Base-by-base conservation (phyloP, 352 stramenopile species). In the Phytopythium aichiense region DNA sequence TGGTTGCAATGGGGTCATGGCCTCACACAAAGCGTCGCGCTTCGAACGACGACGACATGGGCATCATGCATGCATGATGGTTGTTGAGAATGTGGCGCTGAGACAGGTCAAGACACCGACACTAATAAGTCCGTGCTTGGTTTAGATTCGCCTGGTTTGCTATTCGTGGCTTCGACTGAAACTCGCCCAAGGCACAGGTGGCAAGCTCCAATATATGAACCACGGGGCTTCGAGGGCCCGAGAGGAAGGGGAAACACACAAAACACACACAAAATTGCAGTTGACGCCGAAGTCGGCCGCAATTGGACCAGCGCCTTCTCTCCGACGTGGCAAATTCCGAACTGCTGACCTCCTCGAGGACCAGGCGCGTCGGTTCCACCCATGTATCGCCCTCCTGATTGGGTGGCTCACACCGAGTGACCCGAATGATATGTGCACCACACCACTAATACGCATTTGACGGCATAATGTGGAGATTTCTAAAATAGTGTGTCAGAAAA, bases 21-120 rank as follows among this genome's bases (percentile, higher is more conserved):
- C n/a, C n/a, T n/a, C n/a, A n/a, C n/a, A 31, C 28, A 31, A 7
- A 31, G 28, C 2, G 28, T 5, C 28, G 28, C 4, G 28, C 28
- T 31, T 4, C 28, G 28, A 31, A 31, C 28, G 28, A 31, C 28
- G 28, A n/a, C n/a, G n/a, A n/a, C 28, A 31, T 31, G 28, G 28
- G 28, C 15, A 52, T 37, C 20, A 60, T 31, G 37, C 23, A 66
- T 66, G 38, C 35, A 56, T 60, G 48, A 42, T 51, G 67, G 13
- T 52, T 54, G 42, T 60, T 25, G 53, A 25, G 63, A 52, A 80
- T 92, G 79, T 92, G 73, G 84, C 84, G 61, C 79, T 91, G 81
- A 93, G 84, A 93, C 84, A 93, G 84, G 84, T 93, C 84, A 93
- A 91, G 81, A 60, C 67, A 66, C 76, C 69, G 74, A 84, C 81